Conservation (phyloP, 352 stramenopile species). For the Pythium coloratum region DNA sequence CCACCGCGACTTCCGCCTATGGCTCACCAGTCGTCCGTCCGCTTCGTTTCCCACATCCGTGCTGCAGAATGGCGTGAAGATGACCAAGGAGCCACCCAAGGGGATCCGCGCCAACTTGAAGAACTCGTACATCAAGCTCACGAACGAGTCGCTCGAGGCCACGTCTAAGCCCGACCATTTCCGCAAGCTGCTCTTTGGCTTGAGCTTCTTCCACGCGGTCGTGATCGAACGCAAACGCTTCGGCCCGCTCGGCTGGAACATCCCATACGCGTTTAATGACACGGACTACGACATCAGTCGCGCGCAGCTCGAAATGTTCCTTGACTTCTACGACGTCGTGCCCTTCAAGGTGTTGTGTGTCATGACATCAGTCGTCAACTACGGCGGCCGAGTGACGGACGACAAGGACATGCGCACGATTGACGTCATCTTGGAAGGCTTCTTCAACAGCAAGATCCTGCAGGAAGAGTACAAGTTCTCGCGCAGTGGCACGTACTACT, state of each 20-base stretch:
- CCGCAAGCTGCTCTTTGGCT: conserved; percentile 87
- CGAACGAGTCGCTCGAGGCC: conserved; percentile 67
- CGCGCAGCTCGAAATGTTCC: conserved; percentile 90
- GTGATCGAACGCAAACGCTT: conserved; percentile 90
- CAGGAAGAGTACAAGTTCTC: conserved; percentile 64
- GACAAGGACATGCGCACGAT: conserved; percentile 91
- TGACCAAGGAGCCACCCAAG: conserved; percentile 93
- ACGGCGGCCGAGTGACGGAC: conserved; percentile 92
- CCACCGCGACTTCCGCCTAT: conserved; percentile 93
- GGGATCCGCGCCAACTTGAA: conserved; percentile 89
- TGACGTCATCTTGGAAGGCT: conserved; percentile 77
- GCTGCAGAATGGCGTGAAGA: conserved; percentile 92
- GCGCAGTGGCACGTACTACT: conserved; percentile 72
- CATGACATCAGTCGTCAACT: conserved; percentile 90
- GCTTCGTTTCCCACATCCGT: conserved; percentile 83
- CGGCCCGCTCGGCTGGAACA: conserved; percentile 91
- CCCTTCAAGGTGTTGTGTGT: conserved; percentile 88
- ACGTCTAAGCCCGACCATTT: conserved; percentile 80
- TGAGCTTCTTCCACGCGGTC: conserved; percentile 79
- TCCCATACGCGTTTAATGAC: conserved; percentile 94
- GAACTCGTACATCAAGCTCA: conserved; percentile 90
- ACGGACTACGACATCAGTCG: conserved; percentile 84
- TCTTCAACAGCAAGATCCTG: conserved; percentile 78
- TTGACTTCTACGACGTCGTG: conserved; percentile 85
- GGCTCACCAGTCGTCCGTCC: conserved; percentile 87